Base-by-base conservation (phyloP, 2,329 filamentous ascomycete genomes). In the Dactylellina cionopaga region DNA sequence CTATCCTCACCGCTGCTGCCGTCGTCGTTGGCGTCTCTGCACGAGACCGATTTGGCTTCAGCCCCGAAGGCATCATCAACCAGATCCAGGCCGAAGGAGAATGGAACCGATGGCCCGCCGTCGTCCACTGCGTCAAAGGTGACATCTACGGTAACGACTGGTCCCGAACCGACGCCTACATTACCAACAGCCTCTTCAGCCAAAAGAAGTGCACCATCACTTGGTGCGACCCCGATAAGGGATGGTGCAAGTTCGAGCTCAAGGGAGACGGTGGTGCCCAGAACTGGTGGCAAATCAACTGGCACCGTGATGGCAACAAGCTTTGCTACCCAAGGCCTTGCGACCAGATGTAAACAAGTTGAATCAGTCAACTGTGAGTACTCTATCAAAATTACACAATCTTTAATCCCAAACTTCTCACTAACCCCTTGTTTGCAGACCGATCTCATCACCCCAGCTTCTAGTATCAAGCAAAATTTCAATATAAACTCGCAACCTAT, bases 251-350 rank as follows among this genome's bases (percentile, higher is more conserved):
- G 31, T 54, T 54, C 25, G 49, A 54, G n/a, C 31, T 54, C 3
- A 35, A 29, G 27, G 49, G 31, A 19, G 49, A 54, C n/a, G 49
- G 49, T 24, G 49, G 49, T 37, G 49, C 7, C 27, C 10, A 22
- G 5, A 54, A 54, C 31, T 54, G 49, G 27, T 22, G 15, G 29
- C 29, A 37, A 9, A 22, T 15, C 5, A 39, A 39, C 31, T 54
- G 49, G 49, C 22, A 37, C 11, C 27, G 27, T 11, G 49, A 39
- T 24, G 49, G 31, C 11, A 54, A n/a, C 27, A 54, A 24, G 29
- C 49, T 54, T 2, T 39, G 49, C 29, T 54, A 54, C 31, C 49
- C 49, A 5, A 54, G 15, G 49, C 49, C 49, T 39, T 54, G 49
- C 29, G 25, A 54, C 19, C 27, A 37, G 49, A 54, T 54, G 49